A percentile compares a stretch with the other conserved stretches of the same genome.
phyloP scores from a whole-genome alignment of 768 basidiomycete species.

The Pleurotus salmoneostramineus region DNA sequence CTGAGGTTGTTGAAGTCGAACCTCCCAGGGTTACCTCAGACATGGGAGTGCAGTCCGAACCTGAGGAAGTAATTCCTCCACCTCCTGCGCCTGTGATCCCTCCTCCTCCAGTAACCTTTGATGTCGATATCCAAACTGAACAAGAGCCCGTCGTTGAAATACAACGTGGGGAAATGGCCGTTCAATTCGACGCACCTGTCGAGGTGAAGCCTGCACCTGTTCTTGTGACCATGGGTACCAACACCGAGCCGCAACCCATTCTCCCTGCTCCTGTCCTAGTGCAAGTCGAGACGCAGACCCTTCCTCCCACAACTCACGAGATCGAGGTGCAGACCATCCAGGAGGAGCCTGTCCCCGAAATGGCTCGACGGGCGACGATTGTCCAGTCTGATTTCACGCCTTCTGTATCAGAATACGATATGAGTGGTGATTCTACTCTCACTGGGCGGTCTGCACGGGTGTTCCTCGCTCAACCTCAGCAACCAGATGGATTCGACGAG shows the following conservation, averaged over 20 bases:
- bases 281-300: conserved; percentile 35
- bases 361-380: conserved; percentile 37
- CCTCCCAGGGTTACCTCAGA: conserved; percentile 26
- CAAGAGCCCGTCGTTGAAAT: conserved; percentile 25
- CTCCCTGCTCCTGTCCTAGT: conserved; percentile 17
- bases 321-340: conserved; percentile 26
- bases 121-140: neutral
- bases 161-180: conserved; percentile 40
- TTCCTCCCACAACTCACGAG: conserved; percentile 22
- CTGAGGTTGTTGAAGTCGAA: conserved; percentile 28
- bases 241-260: conserved; percentile 30
- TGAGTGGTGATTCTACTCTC: conserved; percentile 36
- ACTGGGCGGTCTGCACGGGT: conserved; percentile 23
- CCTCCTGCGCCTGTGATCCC: conserved; percentile 18
- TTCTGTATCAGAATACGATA: conserved; percentile 18
- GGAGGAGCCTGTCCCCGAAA: conserved; percentile 7
- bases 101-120: neutral
- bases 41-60: conserved; percentile 38
- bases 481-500: conserved; percentile 25
- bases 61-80: conserved; percentile 12
- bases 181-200: conserved; percentile 38
- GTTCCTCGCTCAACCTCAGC: conserved; percentile 26
- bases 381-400: conserved; percentile 39
- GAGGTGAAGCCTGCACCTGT: conserved; percentile 24
- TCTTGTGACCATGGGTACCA: conserved; percentile 24